Conservation (phyloP, 352 stramenopile species). For the Thalassiosira gravida region DNA sequence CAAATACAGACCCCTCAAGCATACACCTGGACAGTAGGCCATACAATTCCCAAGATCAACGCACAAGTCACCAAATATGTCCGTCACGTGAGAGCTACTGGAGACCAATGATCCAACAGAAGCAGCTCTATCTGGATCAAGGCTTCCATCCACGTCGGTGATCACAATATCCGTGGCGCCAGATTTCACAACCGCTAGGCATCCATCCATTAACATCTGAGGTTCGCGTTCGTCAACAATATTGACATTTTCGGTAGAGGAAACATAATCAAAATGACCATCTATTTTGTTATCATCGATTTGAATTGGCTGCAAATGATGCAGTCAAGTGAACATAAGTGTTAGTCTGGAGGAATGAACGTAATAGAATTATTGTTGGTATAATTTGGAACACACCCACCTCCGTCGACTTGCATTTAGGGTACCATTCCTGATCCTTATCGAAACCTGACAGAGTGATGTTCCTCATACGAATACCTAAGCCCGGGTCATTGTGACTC, state of each 20-base stretch:
- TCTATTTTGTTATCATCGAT: conserved; percentile 4
- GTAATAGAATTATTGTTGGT: too few relatives aligned
- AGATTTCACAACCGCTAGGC: neutral
- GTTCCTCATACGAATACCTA: conserved; percentile 46
- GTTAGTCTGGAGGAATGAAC: too few relatives aligned
- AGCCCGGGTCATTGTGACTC: conserved; percentile 22
- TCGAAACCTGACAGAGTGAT: conserved; percentile 57
- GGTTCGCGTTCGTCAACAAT: conserved; percentile 17
- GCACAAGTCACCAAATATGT: conserved; percentile 36
- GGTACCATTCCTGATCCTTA: conserved; percentile 42
- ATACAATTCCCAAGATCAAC: conserved; percentile 45
- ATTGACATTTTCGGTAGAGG: conserved; percentile 11
- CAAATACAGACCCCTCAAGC: conserved; percentile 51
- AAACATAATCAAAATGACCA: conserved; percentile 27
- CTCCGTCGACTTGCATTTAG: conserved; percentile 24
- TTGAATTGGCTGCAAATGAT: conserved; percentile 12
- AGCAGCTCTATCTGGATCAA: conserved; percentile 32
- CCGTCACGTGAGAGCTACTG: conserved; percentile 38
- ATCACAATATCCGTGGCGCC: conserved; percentile 41
- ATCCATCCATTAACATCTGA: conserved; percentile 3
- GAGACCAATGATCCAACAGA: conserved; percentile 46
- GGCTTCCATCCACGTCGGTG: conserved; percentile 51
- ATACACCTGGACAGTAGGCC: conserved; percentile 54
- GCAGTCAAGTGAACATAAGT: neutral
- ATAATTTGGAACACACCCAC: conserved; percentile 15